Evolutionary conservation across 345 rosid species (phyloP), one percentile per base, ranked within the genome.

Genomic region (Salix suchowensis): DNA sequence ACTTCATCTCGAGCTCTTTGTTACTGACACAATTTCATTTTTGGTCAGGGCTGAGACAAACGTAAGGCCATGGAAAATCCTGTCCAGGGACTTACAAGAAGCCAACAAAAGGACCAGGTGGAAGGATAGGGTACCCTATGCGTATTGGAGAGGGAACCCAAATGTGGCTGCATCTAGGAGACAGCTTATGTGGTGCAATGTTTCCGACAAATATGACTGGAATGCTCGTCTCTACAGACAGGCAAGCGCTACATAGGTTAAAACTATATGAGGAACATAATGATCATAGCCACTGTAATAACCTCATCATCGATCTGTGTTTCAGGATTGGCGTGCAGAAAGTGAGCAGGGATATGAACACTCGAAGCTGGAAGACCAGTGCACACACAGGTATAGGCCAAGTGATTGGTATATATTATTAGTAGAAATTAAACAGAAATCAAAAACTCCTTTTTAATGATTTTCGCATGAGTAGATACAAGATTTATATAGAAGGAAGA

Each of bases 401-500:
- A 4, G 5, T 19, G 3, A 40, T 5, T 39, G 15, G 3, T 19
- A 4, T 68, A 19, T 37, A 0, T 9, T 68, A n/a, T 4, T 10
- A 30, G 46, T 23, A 2, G 5, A 24, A 1, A 13, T 6, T 0
- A 14, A 40, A 40, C 44, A 42, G 12, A 42, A 11, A 42, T 11
- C 11, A 42, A 42, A 42, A 2, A 42, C 46, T 42, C 46, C 1
- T 42, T 42, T 42, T 42, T 42, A 2, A 42, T 42, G 0, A 52
- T 16, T 7, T 34, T 61, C 23, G 16, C 76, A 42, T 42, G 14
- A 0, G 46, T 11, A 90, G 97, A 71, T 93, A 91, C 72, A 94
- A 93, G 84, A 90, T 93, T 14, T 88, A 89, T 46, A 61, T 85
- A 32, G 97, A 90, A 81, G 97, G 98, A 70, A 78, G 88, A 87